Evolutionary conservation across 2,329 filamentous ascomycete species (phyloP).

Genomic region (Anthostomella pinea): DNA sequence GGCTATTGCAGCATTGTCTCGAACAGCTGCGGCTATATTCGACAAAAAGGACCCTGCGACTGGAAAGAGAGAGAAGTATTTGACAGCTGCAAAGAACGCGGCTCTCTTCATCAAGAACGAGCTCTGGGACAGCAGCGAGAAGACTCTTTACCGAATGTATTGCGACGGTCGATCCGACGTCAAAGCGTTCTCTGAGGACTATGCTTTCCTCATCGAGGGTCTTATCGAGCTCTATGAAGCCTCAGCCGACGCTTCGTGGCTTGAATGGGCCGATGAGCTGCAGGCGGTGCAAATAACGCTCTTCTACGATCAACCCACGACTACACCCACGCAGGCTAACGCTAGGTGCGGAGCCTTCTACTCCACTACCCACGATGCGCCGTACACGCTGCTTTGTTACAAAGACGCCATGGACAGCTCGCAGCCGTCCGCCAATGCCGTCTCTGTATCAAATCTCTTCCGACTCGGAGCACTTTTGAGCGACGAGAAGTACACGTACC

Average conservation of each 20-base stretch:
- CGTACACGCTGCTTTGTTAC: constrained; percentile 75
- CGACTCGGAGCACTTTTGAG: constrained; percentile 69
- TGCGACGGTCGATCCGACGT: constrained; percentile 63
- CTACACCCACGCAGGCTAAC: constrained; percentile 31
- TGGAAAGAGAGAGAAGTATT: constrained; percentile 57
- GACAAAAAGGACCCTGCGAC: constrained; percentile 51
- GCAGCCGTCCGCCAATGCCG: constrained; percentile 84
- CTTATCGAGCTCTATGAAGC: constrained; percentile 81
- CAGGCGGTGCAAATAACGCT: constrained; percentile 72
- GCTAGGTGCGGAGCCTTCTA: constrained; percentile 65
- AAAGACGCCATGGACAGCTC: constrained; percentile 96
- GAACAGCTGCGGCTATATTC: constrained; percentile 67
- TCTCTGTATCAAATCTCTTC: constrained; percentile 84
- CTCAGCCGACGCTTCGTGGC: constrained; percentile 71
- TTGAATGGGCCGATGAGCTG: constrained; percentile 77
- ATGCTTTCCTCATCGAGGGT: constrained; percentile 82
- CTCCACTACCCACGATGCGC: constrained; percentile 60
- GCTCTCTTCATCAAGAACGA: constrained; percentile 69
- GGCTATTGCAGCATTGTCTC: constrained; percentile 77
- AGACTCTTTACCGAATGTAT: constrained; percentile 71
- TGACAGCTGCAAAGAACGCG: constrained; percentile 63
- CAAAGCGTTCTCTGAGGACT: constrained; percentile 86
- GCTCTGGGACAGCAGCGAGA: constrained; percentile 64
- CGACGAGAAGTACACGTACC: constrained; percentile 59
- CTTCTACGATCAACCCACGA: constrained; percentile 67